Evolutionary conservation across 2,329 filamentous ascomycete genomes (phyloP).

Genomic region (Apiospora rasikravindrae): DNA sequence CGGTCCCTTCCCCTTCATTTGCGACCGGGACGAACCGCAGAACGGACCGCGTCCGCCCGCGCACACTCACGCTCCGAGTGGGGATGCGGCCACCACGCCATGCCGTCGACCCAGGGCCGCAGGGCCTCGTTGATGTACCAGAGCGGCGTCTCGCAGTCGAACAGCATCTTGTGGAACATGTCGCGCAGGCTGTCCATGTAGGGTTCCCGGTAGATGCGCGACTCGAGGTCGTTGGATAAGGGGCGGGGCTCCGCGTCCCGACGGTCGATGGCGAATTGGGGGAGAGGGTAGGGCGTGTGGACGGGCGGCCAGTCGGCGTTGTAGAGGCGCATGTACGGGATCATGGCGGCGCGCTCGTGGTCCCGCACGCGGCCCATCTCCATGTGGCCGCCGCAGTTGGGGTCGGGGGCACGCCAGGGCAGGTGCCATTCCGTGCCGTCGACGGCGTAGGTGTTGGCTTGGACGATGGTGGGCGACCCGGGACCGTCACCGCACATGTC

Average conservation of each 20-base stretch:
- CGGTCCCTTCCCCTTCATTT: no score
- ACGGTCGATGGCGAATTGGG: background rate
- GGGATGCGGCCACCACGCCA: background rate
- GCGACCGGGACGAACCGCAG: no score
- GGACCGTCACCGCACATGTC: background rate
- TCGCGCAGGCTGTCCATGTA: background rate
- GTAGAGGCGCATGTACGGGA: background rate
- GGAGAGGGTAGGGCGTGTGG: background rate
- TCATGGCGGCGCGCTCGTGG: background rate
- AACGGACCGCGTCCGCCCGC: no score
- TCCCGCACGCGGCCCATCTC: background rate
- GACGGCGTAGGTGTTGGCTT: background rate
- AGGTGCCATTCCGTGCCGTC: background rate
- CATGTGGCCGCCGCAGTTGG: background rate
- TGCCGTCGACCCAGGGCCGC: background rate
- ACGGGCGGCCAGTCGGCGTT: background rate
- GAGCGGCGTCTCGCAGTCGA: background rate
- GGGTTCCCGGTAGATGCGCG: rapidly evolving
- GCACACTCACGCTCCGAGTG: background rate
- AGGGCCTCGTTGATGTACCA: slow-evolving; percentile 10
- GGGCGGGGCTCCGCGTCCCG: background rate
- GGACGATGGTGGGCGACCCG: background rate
- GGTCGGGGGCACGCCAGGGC: background rate
- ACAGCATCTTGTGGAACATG: background rate
- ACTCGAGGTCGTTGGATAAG: background rate